A percentile compares a stretch with the other conserved stretches of the same genome.
Evolutionary conservation across 1,284 basidiomycete species (phyloP).

Genomic region (Mycosarcoma maydis): DNA sequence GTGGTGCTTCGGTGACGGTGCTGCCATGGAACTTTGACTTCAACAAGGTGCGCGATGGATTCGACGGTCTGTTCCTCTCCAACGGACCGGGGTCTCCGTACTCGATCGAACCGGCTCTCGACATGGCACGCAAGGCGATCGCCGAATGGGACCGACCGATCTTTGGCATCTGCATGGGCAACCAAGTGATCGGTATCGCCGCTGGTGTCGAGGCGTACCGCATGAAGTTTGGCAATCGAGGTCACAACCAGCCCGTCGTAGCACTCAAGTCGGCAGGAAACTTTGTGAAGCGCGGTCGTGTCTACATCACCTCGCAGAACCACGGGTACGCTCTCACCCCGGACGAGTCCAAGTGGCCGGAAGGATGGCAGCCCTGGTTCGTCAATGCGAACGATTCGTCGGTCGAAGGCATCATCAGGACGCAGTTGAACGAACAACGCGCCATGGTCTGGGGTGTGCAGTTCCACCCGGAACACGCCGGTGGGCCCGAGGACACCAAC

Average conservation of each 20-base stretch:
- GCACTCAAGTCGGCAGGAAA: constrained; percentile 84
- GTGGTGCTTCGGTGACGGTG: constrained; percentile 90
- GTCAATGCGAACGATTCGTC: constrained; percentile 66
- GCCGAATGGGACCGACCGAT: constrained; percentile 88
- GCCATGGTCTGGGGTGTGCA: constrained; percentile 64
- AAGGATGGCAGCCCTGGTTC: constrained; percentile 65
- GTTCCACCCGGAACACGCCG: constrained; percentile 66
- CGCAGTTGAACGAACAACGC: constrained; percentile 35
- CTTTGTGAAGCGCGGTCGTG: constrained; percentile 90
- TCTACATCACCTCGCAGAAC: constrained; percentile 85
- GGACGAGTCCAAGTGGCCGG: constrained; percentile 61
- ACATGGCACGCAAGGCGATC: constrained; percentile 80
- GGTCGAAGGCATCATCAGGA: constrained; percentile 64
- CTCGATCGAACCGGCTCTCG: constrained; percentile 85
- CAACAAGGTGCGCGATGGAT: constrained; percentile 85
- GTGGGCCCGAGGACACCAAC: constrained; percentile 65
- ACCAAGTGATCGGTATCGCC: constrained; percentile 87
- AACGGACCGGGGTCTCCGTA: constrained; percentile 96
- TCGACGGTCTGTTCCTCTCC: constrained; percentile 92
- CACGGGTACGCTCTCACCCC: constrained; percentile 69
- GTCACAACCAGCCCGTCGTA: constrained; percentile 98
- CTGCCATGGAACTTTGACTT: constrained; percentile 98
- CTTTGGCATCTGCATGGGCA: constrained; percentile 97
- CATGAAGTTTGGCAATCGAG: constrained; percentile 97
- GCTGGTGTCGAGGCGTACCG: constrained; percentile 95